phyloP scores from a whole-genome alignment of 2,329 filamentous ascomycete genomes.

The Coniosporium tulheliwenetii region DNA sequence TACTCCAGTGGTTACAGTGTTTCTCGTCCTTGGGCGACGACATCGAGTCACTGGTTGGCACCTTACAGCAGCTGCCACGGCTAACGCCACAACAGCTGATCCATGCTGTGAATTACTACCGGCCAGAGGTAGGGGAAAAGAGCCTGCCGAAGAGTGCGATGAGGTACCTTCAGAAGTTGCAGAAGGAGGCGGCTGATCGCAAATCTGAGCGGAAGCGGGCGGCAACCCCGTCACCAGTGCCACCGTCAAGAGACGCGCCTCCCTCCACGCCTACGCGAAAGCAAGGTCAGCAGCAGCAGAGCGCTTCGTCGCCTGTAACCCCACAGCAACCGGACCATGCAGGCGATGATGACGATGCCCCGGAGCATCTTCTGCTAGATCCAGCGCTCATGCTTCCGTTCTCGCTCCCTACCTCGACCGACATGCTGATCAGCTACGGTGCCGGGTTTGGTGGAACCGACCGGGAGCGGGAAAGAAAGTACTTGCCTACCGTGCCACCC shows the following conservation, averaged over 20 bases:
- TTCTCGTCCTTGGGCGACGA: slow-evolving; percentile 91
- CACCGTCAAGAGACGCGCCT: neutral
- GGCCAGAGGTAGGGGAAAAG: slow-evolving; percentile 90
- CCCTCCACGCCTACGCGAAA: neutral
- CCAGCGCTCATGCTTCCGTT: slow-evolving; percentile 89
- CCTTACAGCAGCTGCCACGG: slow-evolving; percentile 73
- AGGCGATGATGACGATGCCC: slow-evolving; percentile 53
- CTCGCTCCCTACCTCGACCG: slow-evolving; percentile 84
- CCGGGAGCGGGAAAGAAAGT: slow-evolving; percentile 80
- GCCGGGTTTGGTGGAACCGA: slow-evolving; percentile 90
- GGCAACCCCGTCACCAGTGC: slow-evolving; percentile 1
- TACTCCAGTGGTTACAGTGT: slow-evolving; percentile 94
- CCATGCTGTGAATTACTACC: slow-evolving; percentile 83
- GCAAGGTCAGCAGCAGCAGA: neutral
- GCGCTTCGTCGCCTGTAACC: slow-evolving; percentile 4
- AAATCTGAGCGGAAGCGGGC: slow-evolving; percentile 14
- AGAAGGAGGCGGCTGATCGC: slow-evolving; percentile 50
- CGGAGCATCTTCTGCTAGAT: slow-evolving; percentile 66
- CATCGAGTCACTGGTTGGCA: slow-evolving; percentile 72
- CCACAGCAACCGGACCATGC: slow-evolving; percentile 14
- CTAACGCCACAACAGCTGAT: slow-evolving; percentile 79
- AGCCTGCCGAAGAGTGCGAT: slow-evolving; percentile 73
- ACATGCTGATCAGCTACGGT: slow-evolving; percentile 93
- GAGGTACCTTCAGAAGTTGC: slow-evolving; percentile 69
- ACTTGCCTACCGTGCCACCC: slow-evolving; percentile 85